Percentiles rank a stretch among this genome's conserved stretches.
phyloP scores from a whole-genome alignment of 2,329 filamentous ascomycete genomes.

The Alternaria ventricosa region DNA sequence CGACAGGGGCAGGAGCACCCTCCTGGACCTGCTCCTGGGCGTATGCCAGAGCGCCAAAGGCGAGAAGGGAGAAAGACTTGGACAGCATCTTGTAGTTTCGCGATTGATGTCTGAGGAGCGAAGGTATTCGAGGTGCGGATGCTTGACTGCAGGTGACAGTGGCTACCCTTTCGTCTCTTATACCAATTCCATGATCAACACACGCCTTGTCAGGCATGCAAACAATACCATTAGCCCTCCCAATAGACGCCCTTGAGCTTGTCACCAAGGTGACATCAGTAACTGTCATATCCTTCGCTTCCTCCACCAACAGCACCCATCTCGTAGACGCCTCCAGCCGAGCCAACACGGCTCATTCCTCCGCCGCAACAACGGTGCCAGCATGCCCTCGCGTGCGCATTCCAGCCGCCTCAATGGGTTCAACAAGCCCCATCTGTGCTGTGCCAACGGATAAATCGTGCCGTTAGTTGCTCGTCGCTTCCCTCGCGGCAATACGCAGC shows the following conservation, averaged over 20 bases:
- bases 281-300: background rate
- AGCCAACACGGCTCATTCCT: background rate
- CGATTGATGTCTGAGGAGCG: background rate
- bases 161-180: background rate
- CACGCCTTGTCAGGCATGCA: background rate
- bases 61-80: slow-evolving; percentile 14
- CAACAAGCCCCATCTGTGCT: background rate
- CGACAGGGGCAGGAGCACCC: slow-evolving; percentile 20
- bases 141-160: background rate
- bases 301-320: background rate
- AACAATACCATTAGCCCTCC: background rate
- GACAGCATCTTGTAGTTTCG: background rate
- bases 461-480: background rate
- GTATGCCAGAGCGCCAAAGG: slow-evolving; percentile 15
- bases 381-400: background rate
- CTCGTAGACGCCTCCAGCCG: background rate
- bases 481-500: background rate
- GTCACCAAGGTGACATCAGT: background rate
- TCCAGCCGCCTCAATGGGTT: background rate
- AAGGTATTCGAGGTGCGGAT: background rate
- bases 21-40: slow-evolving; percentile 26
- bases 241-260: background rate
- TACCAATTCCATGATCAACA: background rate
- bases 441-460: slow-evolving; percentile 7
- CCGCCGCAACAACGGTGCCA: background rate